phyloP scores from a whole-genome alignment of 805 yeast genomes.

The Zygotorulaspora florentina region DNA sequence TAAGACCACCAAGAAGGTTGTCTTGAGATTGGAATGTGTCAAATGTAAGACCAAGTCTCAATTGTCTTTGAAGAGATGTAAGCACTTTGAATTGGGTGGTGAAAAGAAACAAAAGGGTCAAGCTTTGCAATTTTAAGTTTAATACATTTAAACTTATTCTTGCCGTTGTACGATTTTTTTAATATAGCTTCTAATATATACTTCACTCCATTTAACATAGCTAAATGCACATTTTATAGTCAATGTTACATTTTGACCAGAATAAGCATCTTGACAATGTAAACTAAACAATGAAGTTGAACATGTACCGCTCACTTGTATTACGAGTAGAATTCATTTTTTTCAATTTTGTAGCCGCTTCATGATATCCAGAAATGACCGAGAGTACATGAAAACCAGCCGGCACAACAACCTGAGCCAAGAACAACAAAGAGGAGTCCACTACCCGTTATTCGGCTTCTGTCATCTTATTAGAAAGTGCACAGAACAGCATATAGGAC shows the following conservation, averaged over 20 bases:
- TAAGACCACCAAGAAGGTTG: constrained; percentile 99
- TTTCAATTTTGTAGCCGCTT: too few relatives aligned
- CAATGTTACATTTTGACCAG: background rate
- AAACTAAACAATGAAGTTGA: too few relatives aligned
- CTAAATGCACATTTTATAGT: constrained; percentile 1
- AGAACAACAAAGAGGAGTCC: too few relatives aligned
- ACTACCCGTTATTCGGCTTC: constrained; percentile 3
- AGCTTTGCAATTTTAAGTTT: constrained; percentile 93
- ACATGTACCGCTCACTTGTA: too few relatives aligned
- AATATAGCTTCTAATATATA: constrained; percentile 5
- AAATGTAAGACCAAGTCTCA: constrained; percentile 98
- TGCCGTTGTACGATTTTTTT: constrained; percentile 10
- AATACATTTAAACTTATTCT: constrained; percentile 5
- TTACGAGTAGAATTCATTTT: too few relatives aligned
- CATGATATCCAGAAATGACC: too few relatives aligned
- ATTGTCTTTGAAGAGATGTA: constrained; percentile 97
- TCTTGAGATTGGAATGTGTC: constrained; percentile 98
- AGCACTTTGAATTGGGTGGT: constrained; percentile 99
- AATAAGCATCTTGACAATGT: too few relatives aligned
- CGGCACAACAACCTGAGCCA: too few relatives aligned
- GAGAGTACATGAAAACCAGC: too few relatives aligned
- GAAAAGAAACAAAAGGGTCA: constrained; percentile 99
- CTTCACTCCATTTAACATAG: constrained; percentile 3
- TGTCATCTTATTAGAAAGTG: constrained; percentile 6
- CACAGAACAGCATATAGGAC: background rate